Conservation (phyloP, 495 filamentous ascomycete genomes). For the Lepidopterella palustris region DNA sequence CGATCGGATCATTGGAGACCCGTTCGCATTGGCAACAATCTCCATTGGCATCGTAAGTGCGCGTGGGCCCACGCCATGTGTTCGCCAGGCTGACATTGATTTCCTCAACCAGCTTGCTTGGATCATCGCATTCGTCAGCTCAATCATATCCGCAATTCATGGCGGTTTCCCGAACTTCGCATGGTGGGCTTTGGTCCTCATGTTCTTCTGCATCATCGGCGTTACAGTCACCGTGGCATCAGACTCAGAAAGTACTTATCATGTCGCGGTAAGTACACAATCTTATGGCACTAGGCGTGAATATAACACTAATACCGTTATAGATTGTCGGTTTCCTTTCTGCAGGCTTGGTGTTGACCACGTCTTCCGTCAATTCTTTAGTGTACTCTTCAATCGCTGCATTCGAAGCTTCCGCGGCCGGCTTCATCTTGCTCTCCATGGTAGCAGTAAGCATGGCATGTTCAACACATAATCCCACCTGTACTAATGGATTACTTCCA, state of each 20-base stretch:
- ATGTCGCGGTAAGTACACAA: constrained; percentile 65
- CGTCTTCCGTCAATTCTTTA: constrained; percentile 72
- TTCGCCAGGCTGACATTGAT: constrained; percentile 1
- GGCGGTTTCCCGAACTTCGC: constrained; percentile 68
- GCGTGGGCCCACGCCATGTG: not conserved
- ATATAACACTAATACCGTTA: constrained; percentile 26
- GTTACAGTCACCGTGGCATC: constrained; percentile 73
- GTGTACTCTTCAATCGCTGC: constrained; percentile 65
- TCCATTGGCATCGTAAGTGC: constrained; percentile 80
- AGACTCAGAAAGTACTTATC: constrained; percentile 75
- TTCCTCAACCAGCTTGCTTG: constrained; percentile 65
- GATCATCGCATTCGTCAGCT: constrained; percentile 84
- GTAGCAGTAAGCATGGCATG: constrained; percentile 60
- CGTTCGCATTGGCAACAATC: constrained; percentile 89
- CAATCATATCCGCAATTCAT: constrained; percentile 64
- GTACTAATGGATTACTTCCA: constrained; percentile 34
- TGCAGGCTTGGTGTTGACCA: constrained; percentile 74
- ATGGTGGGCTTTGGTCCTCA: constrained; percentile 86
- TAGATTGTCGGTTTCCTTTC: constrained; percentile 79
- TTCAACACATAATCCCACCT: not conserved
- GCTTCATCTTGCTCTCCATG: constrained; percentile 94
- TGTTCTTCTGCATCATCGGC: constrained; percentile 73
- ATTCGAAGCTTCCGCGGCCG: constrained; percentile 81
- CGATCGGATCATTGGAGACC: constrained; percentile 90
- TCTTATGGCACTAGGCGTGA: not conserved